Conservation (phyloP, 1,284 basidiomycete species). For the Heterobasidion parviporum region DNA sequence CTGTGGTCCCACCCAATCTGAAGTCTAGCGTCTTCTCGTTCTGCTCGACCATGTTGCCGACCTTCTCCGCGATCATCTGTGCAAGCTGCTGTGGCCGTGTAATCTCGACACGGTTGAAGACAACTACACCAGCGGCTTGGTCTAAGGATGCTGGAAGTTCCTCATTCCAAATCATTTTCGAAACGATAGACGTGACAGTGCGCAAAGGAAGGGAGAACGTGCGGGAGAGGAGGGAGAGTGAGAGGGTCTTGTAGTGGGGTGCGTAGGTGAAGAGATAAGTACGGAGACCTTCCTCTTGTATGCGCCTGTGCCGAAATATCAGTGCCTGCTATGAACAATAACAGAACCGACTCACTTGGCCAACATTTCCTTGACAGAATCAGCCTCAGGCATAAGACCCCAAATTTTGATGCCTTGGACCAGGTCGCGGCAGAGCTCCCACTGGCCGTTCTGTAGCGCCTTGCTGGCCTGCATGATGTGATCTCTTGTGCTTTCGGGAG, state of each 20-base stretch:
- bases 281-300: conserved; percentile 94
- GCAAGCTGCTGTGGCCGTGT: conserved; percentile 87
- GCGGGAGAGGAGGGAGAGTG: conserved; percentile 77
- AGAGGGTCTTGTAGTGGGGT: conserved; percentile 88
- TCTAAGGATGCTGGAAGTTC: conserved; percentile 93
- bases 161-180: conserved; percentile 99
- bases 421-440: conserved; percentile 91
- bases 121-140: conserved; percentile 77
- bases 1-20: conserved; percentile 67
- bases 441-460: conserved; percentile 93
- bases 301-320: conserved; percentile 52
- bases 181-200: conserved; percentile 86
- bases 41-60: conserved; percentile 84
- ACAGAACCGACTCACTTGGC: conserved; percentile 55
- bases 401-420: conserved; percentile 97
- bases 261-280: conserved; percentile 99
- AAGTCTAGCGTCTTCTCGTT: conserved; percentile 92
- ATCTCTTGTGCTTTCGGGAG: conserved; percentile 96
- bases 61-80: conserved; percentile 83
- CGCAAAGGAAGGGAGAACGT: conserved; percentile 83
- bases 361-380: conserved; percentile 90
- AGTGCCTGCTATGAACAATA: conserved; percentile 4
- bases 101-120: conserved; percentile 87
- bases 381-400: conserved; percentile 88
- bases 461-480: conserved; percentile 99